Percentiles rank a stretch among this genome's conserved stretches.
Evolutionary conservation across 441 rosid species (phyloP).

Genomic region (California macrophylla): DNA sequence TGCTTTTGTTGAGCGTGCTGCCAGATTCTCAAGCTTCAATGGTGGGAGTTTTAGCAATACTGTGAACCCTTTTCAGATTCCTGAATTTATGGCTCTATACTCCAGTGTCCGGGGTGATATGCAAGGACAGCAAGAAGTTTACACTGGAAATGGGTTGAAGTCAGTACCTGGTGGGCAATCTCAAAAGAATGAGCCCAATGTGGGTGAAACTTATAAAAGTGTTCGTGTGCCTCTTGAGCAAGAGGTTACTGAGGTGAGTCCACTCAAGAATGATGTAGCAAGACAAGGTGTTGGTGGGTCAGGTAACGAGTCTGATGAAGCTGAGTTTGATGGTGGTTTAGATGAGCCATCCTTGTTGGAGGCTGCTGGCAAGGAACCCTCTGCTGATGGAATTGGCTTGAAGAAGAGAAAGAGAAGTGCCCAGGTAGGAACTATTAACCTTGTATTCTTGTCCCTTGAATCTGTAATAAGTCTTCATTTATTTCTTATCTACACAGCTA

Average conservation of each 20-base stretch:
- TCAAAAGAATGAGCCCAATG: conserved; percentile 37
- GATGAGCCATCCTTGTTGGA: conserved; percentile 38
- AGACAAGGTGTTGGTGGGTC: conserved; percentile 59
- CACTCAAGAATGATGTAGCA: conserved; percentile 42
- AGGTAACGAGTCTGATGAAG: conserved; percentile 69
- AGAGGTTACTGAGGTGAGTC: conserved; percentile 31
- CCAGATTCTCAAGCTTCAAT: conserved; percentile 71
- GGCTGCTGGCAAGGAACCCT: conserved; percentile 40
- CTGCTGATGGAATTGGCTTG: conserved; percentile 39
- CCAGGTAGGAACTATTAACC: conserved; percentile 33
- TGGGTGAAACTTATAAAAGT: conserved; percentile 45
- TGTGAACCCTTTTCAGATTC: conserved; percentile 50
- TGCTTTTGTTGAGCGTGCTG: conserved; percentile 90
- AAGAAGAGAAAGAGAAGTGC: conserved; percentile 73
- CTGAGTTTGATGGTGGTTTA: conserved; percentile 62
- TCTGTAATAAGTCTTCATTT: background rate
- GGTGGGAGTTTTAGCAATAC: conserved; percentile 67
- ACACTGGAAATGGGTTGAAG: conserved; percentile 29
- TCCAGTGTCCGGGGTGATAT: too few species aligned
- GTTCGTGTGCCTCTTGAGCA: conserved; percentile 34
- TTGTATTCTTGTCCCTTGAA: conserved; percentile 6
- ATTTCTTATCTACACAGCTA: background rate
- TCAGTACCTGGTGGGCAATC: conserved; percentile 34
- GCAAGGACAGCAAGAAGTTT: conserved; percentile 42
- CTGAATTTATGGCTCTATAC: conserved; percentile 50